Evolutionary conservation across 805 yeast genomes (phyloP).

Genomic region (Pichia scutulata): DNA sequence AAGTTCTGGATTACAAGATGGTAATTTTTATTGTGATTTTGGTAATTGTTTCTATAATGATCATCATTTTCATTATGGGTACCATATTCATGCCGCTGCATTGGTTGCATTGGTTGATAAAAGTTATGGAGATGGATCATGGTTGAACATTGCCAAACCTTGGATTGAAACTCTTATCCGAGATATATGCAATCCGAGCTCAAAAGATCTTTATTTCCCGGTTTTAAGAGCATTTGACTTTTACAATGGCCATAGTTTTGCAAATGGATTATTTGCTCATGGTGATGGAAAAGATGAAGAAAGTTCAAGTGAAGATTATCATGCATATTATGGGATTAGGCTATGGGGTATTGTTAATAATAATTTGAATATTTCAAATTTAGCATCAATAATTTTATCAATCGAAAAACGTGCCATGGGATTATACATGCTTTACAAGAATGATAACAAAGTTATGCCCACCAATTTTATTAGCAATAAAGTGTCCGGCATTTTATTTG

Average conservation of each 20-base stretch:
- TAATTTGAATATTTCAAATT: constrained; percentile 42
- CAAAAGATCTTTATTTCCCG: constrained; percentile 50
- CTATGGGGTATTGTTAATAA: constrained; percentile 58
- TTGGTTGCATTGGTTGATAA: constrained; percentile 60
- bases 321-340: constrained; percentile 60
- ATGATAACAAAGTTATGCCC: constrained; percentile 46
- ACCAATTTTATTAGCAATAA: constrained; percentile 43
- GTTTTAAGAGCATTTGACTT: constrained; percentile 61
- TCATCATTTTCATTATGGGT: constrained; percentile 85
- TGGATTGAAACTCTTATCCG: constrained; percentile 58
- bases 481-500: constrained; percentile 64
- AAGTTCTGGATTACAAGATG: constrained; percentile 41
- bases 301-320: constrained; percentile 63
- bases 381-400: constrained; percentile 54
- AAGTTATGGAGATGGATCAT: constrained; percentile 40
- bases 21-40: constrained; percentile 39
- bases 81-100: constrained; percentile 78
- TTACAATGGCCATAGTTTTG: constrained; percentile 71
- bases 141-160: constrained; percentile 39
- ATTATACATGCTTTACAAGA: constrained; percentile 42
- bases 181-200: constrained; percentile 60
- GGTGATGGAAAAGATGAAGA: constrained; percentile 70
- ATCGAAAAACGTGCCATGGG: constrained; percentile 49
- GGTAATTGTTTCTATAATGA: constrained; percentile 78
- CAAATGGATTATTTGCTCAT: constrained; percentile 54